phyloP scores from a whole-genome alignment of 441 rosid genomes.

The Daphne laureola region DNA sequence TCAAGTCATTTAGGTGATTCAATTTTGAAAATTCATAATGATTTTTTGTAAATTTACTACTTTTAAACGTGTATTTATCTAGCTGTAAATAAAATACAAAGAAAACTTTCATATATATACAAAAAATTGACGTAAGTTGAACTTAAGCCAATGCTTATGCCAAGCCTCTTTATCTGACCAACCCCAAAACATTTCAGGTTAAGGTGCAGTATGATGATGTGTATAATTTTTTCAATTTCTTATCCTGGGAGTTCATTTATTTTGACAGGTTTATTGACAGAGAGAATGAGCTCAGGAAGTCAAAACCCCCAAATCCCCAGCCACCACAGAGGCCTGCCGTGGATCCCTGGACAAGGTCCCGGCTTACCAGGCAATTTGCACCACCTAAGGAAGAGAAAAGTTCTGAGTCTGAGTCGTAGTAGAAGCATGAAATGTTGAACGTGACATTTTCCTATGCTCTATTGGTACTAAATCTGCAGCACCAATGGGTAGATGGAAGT shows the following conservation, averaged over 20 bases:
- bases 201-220: no score
- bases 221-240: no score
- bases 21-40: no score
- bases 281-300: constrained; percentile 82
- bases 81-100: no score
- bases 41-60: no score
- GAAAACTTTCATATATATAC: no score
- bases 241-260: neutral
- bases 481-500: neutral
- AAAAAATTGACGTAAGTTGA: no score
- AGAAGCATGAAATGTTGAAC: neutral
- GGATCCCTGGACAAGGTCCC: constrained; percentile 82
- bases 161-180: no score
- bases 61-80: no score
- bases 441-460: neutral
- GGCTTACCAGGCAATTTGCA: constrained; percentile 61
- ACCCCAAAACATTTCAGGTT: no score
- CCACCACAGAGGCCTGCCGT: constrained; percentile 54
- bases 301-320: constrained; percentile 71
- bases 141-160: no score
- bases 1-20: no score
- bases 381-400: constrained; percentile 72
- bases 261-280: constrained; percentile 70
- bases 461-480: neutral
- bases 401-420: constrained; percentile 45